These are phyloP conservation scores for Cladosporium sp. DNA, from an alignment of 2,329 filamentous ascomycete genomes.

Conservation along the genomic window DNA sequence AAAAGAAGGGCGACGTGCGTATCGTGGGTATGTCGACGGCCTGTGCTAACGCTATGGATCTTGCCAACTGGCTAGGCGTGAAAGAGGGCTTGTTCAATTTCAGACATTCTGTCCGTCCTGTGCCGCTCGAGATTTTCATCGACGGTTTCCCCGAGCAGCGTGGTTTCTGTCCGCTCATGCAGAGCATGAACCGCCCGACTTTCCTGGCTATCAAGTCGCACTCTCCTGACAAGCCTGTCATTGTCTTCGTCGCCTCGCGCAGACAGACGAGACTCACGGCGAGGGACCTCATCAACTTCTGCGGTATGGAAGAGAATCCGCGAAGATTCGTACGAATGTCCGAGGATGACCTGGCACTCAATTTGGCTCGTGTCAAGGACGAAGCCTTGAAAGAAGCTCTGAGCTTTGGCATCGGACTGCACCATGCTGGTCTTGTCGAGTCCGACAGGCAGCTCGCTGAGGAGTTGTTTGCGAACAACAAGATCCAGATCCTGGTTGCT, in stretches of 20 bases:
- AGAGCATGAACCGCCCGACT: slow-evolving; percentile 96
- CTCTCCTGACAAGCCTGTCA: slow-evolving; percentile 92
- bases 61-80: slow-evolving; percentile 94
- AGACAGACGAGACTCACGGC: slow-evolving; percentile 91
- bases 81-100: slow-evolving; percentile 96
- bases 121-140: slow-evolving; percentile 92
- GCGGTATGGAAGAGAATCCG: slow-evolving; percentile 97
- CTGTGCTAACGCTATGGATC: slow-evolving; percentile 88
- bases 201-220: slow-evolving; percentile 96
- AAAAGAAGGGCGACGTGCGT: slow-evolving; percentile 81
- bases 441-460: slow-evolving; percentile 86
- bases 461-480: slow-evolving; percentile 93
- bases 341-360: slow-evolving; percentile 84
- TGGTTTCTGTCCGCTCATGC: slow-evolving; percentile 96
- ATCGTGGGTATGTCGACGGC: slow-evolving; percentile 98
- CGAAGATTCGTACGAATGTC: slow-evolving; percentile 88
- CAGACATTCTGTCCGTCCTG: slow-evolving; percentile 89
- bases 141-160: slow-evolving; percentile 93
- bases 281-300: slow-evolving; percentile 93
- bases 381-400: slow-evolving; percentile 88
- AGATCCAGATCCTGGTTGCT: slow-evolving; percentile 93
- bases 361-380: slow-evolving; percentile 86
- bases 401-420: slow-evolving; percentile 92
- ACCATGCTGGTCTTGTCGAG: slow-evolving; percentile 94
- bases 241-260: slow-evolving; percentile 94